Evolutionary conservation across 148 eudicot species (phyloP), one percentile per base, ranked within the genome.

Genomic region (Vaccinium darrowii): DNA sequence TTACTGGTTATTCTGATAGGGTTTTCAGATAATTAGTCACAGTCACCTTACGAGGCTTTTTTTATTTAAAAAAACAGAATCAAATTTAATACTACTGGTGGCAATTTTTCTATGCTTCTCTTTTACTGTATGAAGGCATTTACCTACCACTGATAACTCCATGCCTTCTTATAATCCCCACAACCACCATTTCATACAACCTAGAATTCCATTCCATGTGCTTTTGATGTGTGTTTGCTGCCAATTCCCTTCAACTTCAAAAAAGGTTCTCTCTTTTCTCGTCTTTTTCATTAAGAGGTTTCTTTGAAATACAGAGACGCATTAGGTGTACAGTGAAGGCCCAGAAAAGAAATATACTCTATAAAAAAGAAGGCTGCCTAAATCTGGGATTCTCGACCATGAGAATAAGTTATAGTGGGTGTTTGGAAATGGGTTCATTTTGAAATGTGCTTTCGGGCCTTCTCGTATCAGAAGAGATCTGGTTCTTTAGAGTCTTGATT

Each of bases 111-210:
- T 73, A 90, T 87, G 89, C 91, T 88, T 91, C 85, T 86, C 76
- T 87, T 91, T 62, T 89, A 88, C 91, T 87, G 86, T 56, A 84
- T 89, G 91, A 88, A 86, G 86, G 88, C 83, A 73, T 88, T 87
- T 86, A 93, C 96, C 96, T 85, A 93, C 92, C 89, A 82, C 79
- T 91, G 92, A 90, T 91, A 87, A 88, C 81, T 87, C 84, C 84
- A 83, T 90, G 82, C 92, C 94, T 91, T 91, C 83, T 83, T 88
- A 84, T 84, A 89, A 84, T 80, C 87, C 84, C 90, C 63, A 88
- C 85, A 25, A 85, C 82, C 78, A 65, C 57, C 86, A 60, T 78
- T 84, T 82, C 82, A 69, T 54, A 58, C 82, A 81, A 79, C 80
- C 51, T 87, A 81, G 47, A 86, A 39, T 76, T 85, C 88, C 84